phyloP scores from a whole-genome alignment of 2,329 filamentous ascomycete genomes.

The Penicillium sp. region DNA sequence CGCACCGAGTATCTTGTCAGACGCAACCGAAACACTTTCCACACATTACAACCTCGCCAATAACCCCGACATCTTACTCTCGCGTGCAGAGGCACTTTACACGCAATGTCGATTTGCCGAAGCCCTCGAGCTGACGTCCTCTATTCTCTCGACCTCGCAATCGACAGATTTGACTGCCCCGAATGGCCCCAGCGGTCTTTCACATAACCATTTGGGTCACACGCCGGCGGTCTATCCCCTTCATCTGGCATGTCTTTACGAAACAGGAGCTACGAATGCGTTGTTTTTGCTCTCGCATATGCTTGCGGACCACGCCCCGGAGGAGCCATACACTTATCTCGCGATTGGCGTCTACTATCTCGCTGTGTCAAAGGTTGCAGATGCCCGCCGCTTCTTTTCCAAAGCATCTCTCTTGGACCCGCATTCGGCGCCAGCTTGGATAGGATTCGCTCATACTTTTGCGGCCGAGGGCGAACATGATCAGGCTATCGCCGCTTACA shows the following conservation, averaged over 20 bases:
- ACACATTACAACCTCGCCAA: constrained; percentile 86
- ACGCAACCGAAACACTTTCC: constrained; percentile 85
- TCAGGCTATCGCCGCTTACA: constrained; percentile 96
- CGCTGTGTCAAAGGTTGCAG: constrained; percentile 82
- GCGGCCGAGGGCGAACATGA: constrained; percentile 97
- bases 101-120: constrained; percentile 93
- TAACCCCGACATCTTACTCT: constrained; percentile 88
- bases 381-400: constrained; percentile 93
- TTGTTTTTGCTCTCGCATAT: constrained; percentile 92
- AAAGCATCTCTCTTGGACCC: constrained; percentile 98
- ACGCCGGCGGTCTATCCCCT: constrained; percentile 72
- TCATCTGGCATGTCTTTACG: constrained; percentile 86
- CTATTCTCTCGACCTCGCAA: constrained; percentile 78
- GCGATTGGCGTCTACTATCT: constrained; percentile 96
- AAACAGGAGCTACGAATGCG: constrained; percentile 81
- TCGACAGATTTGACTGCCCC: constrained; percentile 68
- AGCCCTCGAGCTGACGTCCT: constrained; percentile 78
- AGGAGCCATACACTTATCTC: constrained; percentile 89
- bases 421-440: constrained; percentile 97
- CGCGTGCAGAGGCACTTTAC: constrained; percentile 86
- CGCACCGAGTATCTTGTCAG: constrained; percentile 77
- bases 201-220: constrained; percentile 46
- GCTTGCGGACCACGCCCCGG: constrained; percentile 85
- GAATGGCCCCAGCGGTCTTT: constrained; percentile 31
- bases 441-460: constrained; percentile 97